A percentile compares a stretch with the other conserved stretches of the same genome.
These are phyloP conservation scores for Xanthoconium separans DNA, from an alignment of 1,284 basidiomycete species.

Conservation along the genomic window DNA sequence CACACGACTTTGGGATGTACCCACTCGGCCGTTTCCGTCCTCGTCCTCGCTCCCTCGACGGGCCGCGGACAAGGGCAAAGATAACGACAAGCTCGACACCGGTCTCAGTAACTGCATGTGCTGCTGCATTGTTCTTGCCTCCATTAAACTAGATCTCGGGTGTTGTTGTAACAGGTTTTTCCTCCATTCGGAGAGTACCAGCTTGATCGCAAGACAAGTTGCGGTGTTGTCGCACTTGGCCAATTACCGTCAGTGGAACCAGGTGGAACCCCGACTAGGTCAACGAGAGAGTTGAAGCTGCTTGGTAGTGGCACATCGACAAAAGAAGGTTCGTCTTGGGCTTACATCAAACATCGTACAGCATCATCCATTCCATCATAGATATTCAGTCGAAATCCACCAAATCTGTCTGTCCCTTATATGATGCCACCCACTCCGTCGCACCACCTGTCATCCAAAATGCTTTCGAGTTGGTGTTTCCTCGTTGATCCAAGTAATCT, in stretches of 20 bases:
- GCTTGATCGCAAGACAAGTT: neutral
- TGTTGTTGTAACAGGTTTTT: constrained; percentile 6
- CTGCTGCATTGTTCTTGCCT: neutral
- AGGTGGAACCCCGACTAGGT: neutral
- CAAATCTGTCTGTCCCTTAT: constrained; percentile 16
- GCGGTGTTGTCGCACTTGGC: constrained; percentile 5
- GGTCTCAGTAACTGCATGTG: neutral
- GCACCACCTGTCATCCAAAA: constrained; percentile 27
- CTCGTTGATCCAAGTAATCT: constrained; percentile 28
- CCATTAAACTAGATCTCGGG: constrained; percentile 8
- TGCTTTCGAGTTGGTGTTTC: constrained; percentile 22
- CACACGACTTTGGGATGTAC: too few species aligned
- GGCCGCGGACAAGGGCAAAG: constrained; percentile 7
- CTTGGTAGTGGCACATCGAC: neutral
- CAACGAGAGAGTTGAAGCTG: neutral
- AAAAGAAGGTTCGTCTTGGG: neutral
- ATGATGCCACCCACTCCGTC: constrained; percentile 22
- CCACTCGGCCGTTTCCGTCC: neutral
- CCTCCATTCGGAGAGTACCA: neutral
- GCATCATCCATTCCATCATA: neutral
- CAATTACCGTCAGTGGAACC: neutral
- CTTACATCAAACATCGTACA: neutral
- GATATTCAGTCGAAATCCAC: constrained; percentile 22
- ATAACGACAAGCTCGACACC: neutral
- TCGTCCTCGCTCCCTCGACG: neutral